Base-by-base conservation (phyloP, 2,329 filamentous ascomycete genomes). In the Sarocladium kiliense region DNA sequence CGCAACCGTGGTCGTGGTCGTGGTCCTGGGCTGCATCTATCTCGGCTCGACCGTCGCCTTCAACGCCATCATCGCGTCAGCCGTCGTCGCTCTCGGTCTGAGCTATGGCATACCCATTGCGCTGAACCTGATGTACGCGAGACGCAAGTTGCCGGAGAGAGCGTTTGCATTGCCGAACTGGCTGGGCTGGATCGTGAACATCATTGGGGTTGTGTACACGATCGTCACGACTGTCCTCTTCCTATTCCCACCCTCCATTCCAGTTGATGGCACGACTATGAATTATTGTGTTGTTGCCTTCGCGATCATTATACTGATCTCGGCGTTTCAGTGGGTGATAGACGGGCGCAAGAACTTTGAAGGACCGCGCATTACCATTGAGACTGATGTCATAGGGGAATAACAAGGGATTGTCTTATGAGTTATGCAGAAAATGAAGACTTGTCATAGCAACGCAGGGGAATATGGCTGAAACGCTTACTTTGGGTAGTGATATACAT, bases 221-320 rank as follows among this genome's bases (percentile, higher is more conserved):
- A 71, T 82, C 12, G 66, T 91, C n/a, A 91, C 87, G 0, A 90
- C 86, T 0, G 82, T 90, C 1, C 75, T 91, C 1, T 91, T 91
- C 69, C 77, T 90, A 19, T 89, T 91, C 69, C 88, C 88, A 2
- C 87, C 88, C 0, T 77, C 77, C 7, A 64, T 85, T 3, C 86
- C 85, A 0, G 84, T 86, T 2, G 83, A 82, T 0, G 75, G 78
- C 0, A 81, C 72, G 61, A 89, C 81, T 70, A 91, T 91, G 87
- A 91, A 79, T 63, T 79, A 79, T 61, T 74, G 71, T 42, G 64
- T 79, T 23, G 76, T 74, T 11, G 75, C 76, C 0, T 78, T 78
- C 60, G 75, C 72, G 1, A 63, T 79, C 30, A 76, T 79, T 14
- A 60, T 79, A 1, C 50, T 77, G 16, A 76, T 79, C 18, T 66